These are phyloP conservation scores for Euphorbia pulcherrima DNA, from an alignment of 345 rosid genomes.

Conservation along the genomic window DNA sequence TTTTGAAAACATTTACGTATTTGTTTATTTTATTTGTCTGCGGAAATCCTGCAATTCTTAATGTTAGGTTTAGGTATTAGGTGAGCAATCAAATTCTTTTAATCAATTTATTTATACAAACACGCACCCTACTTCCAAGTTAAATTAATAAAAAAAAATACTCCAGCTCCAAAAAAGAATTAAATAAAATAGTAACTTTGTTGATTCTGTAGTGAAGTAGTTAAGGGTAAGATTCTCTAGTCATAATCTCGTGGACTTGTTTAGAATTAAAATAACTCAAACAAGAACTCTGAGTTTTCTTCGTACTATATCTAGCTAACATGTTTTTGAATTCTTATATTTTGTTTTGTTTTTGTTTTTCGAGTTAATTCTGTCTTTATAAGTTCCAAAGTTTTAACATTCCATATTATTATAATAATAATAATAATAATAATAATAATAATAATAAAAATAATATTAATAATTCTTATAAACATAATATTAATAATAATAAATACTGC, in stretches of 20 bases:
- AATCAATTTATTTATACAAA: background rate
- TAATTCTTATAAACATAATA: too few species aligned
- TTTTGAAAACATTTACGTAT: background rate
- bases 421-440: too few species aligned
- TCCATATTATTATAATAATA: too few species aligned
- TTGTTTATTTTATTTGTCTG: conserved; percentile 11
- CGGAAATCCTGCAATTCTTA: conserved; percentile 17
- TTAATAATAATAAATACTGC: too few species aligned
- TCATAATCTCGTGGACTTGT: background rate
- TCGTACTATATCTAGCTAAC: background rate
- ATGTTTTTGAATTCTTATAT: background rate
- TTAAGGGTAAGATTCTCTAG: conserved; percentile 18
- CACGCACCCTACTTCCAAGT: background rate
- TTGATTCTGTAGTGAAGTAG: conserved; percentile 32
- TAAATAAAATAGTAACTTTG: conserved; percentile 16
- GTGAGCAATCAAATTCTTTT: conserved; percentile 34
- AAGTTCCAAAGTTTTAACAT: too few species aligned
- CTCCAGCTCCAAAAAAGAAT: conserved; percentile 3
- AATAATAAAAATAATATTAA: too few species aligned
- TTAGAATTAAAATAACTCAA: background rate
- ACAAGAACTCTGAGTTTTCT: conserved; percentile 9
- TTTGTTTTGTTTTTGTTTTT: background rate
- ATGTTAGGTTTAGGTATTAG: conserved; percentile 39
- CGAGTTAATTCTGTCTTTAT: background rate
- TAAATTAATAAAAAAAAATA: conserved; percentile 13